Evolutionary conservation across 257 asterid species (phyloP).

Genomic region (Ocimum tenuiflorum): DNA sequence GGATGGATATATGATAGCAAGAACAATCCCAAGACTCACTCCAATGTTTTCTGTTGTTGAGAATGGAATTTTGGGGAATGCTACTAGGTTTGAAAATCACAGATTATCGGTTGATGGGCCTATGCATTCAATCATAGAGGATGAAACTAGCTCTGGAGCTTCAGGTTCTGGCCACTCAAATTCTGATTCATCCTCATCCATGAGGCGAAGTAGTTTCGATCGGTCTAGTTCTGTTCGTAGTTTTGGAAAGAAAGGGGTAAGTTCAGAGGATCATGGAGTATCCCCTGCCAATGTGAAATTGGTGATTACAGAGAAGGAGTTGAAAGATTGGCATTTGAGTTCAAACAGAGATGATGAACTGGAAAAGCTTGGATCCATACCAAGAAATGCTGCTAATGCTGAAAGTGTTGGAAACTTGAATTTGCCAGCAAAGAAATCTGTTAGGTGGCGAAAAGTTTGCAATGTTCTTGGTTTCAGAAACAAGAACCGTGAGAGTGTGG

Average conservation of each 20-base stretch:
- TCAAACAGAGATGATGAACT: constrained; percentile 35
- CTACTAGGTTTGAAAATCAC: constrained; percentile 45
- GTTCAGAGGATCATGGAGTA: constrained; percentile 45
- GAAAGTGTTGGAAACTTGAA: constrained; percentile 25
- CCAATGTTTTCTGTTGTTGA: constrained; percentile 82
- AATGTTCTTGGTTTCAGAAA: constrained; percentile 55
- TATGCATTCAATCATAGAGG: constrained; percentile 83
- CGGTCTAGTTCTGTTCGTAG: constrained; percentile 82
- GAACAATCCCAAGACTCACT: constrained; percentile 73
- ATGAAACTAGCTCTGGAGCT: constrained; percentile 76
- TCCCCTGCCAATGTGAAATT: constrained; percentile 64
- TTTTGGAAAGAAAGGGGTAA: constrained; percentile 48
- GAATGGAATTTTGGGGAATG: constrained; percentile 42
- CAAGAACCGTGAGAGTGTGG: constrained; percentile 32
- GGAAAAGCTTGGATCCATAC: constrained; percentile 32
- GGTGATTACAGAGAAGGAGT: constrained; percentile 83
- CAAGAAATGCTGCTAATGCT: constrained; percentile 21
- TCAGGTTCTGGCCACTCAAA: constrained; percentile 63
- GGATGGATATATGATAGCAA: constrained; percentile 94
- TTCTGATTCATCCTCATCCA: constrained; percentile 82
- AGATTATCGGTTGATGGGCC: constrained; percentile 70
- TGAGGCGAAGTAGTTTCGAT: constrained; percentile 77
- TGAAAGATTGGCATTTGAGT: constrained; percentile 73
- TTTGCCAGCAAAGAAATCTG: constrained; percentile 41
- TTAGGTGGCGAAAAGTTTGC: constrained; percentile 57